These are phyloP conservation scores for Erythrobasidium yunnanense DNA, from an alignment of 768 basidiomycete genomes.

Conservation along the genomic window DNA sequence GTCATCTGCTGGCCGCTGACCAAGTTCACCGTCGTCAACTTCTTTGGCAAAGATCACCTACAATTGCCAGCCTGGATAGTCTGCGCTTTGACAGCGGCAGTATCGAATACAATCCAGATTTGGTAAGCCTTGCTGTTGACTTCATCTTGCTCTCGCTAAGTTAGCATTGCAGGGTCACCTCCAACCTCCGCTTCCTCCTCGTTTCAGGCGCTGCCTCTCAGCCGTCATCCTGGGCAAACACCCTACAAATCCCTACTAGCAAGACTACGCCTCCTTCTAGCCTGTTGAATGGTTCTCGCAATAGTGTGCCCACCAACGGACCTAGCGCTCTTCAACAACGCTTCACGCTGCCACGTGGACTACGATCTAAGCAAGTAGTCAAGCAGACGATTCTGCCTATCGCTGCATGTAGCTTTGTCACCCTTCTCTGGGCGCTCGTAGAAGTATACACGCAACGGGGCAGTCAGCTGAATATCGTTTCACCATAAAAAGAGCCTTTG, in stretches of 20 bases:
- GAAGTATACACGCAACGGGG: slow-evolving; percentile 9
- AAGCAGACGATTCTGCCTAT: slow-evolving; percentile 22
- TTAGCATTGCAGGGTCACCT: slow-evolving; percentile 11
- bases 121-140: slow-evolving; percentile 5
- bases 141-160: background rate
- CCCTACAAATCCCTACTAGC: background rate
- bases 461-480: background rate
- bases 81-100: slow-evolving; percentile 16
- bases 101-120: slow-evolving; percentile 18
- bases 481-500: no score
- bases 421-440: slow-evolving; percentile 19
- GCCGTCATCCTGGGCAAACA: slow-evolving; percentile 6
- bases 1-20: slow-evolving; percentile 26
- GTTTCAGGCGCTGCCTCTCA: slow-evolving; percentile 17
- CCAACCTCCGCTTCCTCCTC: slow-evolving; percentile 23
- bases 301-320: background rate
- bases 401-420: slow-evolving; percentile 19
- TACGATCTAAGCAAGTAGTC: slow-evolving; percentile 21
- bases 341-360: slow-evolving; percentile 13
- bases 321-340: background rate
- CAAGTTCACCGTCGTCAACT: slow-evolving; percentile 25
- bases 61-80: slow-evolving; percentile 22
- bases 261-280: background rate
- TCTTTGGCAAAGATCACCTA: slow-evolving; percentile 18
- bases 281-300: background rate